Conservation (phyloP, 2,329 filamentous ascomycete genomes). For the Colletotrichum eremochloae region DNA sequence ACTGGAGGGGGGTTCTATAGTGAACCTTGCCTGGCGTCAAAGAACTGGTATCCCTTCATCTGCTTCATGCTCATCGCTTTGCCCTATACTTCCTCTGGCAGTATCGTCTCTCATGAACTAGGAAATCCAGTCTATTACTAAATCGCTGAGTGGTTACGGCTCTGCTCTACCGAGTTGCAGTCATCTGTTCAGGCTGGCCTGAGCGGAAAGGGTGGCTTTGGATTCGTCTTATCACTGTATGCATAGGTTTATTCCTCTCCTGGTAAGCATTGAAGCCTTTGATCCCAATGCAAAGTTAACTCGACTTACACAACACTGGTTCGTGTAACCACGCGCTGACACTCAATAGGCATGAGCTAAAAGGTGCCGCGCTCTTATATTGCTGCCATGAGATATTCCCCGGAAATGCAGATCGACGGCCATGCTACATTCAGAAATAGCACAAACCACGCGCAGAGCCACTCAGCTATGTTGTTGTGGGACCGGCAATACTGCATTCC, state of each 20-base stretch:
- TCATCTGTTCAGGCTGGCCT: background rate
- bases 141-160: background rate
- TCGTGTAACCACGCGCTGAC: constrained; percentile 19
- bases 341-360: constrained; percentile 25
- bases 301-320: background rate
- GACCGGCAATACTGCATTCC: constrained; percentile 62
- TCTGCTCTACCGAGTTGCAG: background rate
- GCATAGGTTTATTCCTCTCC: background rate
- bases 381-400: constrained; percentile 33
- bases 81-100: background rate
- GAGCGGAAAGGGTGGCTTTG: background rate
- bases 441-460: constrained; percentile 3
- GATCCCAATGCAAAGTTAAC: background rate
- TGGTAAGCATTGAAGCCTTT: constrained; percentile 14
- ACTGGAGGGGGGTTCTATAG: too few species aligned
- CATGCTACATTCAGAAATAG: constrained; percentile 15
- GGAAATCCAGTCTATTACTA: background rate
- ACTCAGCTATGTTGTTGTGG: constrained; percentile 52
- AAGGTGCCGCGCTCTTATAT: background rate
- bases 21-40: background rate
- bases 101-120: background rate
- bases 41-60: background rate
- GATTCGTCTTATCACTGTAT: background rate
- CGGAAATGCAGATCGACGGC: constrained; percentile 34
- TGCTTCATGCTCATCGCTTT: background rate